Evolutionary conservation across 1,284 basidiomycete species (phyloP), one percentile per base, ranked within the genome.

Genomic region (Boletus mariae): DNA sequence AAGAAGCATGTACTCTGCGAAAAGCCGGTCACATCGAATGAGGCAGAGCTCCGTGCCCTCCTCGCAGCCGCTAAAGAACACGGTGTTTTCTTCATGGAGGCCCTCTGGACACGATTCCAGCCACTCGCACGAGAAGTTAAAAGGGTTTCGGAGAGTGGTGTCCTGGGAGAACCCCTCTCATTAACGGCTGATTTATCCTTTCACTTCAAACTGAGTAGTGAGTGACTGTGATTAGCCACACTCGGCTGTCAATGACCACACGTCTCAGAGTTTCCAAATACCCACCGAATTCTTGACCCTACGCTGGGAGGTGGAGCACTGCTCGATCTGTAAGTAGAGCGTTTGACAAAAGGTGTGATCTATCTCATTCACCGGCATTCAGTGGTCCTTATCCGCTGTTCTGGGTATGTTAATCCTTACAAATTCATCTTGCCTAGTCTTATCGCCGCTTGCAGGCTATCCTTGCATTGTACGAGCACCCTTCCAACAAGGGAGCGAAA

Each of bases 1-100:
- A 85, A 85, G 48, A 97, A 95, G 70, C 82, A 94, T 68, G 87
- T 96, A 20, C 82, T 94, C 17, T 90, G 90, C 71, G 92, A 95
- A 73, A 94, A 94, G 65, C 84, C 87, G 1, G 81, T 85, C 25
- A 90, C 86, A 1, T 78, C 71, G 50, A 89, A 87, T 61, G 72
- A 75, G 5, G 77, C 83, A 5, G 86, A 90, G 61, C 73, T 87
- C 23, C 76, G 82, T 42, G 81, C 84, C 47, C 77, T 96, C 31
- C 71, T 92, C 23, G 70, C 73, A 8, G 79, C 92, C 23, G 92
- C 94, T 0, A 86, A 85, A 66, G 80, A 89, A 67, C 76, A 87
- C 60, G 80, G 83, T 12, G 77, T 92, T 2, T 94, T 94, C 75
- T 82, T 94, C 61, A 94, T 94, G 92, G 92, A 94, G 71, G 92